phyloP scores from a whole-genome alignment of 169 alveolate genomes.

The Plasmodium chabaudi region DNA sequence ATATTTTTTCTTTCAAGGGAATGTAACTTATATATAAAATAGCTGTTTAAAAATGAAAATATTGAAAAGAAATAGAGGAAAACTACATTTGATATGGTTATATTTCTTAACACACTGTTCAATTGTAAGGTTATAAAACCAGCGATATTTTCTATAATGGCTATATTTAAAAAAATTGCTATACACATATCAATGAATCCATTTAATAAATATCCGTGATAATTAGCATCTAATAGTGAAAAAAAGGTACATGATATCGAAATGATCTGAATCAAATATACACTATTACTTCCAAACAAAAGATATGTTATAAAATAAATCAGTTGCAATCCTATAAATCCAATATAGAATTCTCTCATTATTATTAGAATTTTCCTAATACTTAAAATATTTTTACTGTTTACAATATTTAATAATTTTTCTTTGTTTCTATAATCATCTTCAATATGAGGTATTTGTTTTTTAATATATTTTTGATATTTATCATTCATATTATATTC shows the following conservation, averaged over 20 bases:
- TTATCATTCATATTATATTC: slow-evolving; percentile 60
- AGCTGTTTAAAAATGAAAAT: slow-evolving; percentile 53
- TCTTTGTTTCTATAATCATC: slow-evolving; percentile 38
- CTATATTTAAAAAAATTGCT: slow-evolving; percentile 66
- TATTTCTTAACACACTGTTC: slow-evolving; percentile 53
- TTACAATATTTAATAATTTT: slow-evolving; percentile 46
- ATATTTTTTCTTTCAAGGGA: slow-evolving; percentile 62
- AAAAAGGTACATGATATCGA: slow-evolving; percentile 69
- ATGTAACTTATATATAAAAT: slow-evolving; percentile 60
- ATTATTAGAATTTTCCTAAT: slow-evolving; percentile 53
- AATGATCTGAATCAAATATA: slow-evolving; percentile 58
- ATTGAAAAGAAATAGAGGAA: slow-evolving; percentile 62
- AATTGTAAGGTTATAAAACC: slow-evolving; percentile 66
- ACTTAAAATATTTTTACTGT: slow-evolving; percentile 64
- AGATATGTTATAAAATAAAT: slow-evolving; percentile 72
- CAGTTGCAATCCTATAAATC: slow-evolving; percentile 74
- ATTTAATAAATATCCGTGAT: slow-evolving; percentile 71
- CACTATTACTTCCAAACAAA: slow-evolving; percentile 62
- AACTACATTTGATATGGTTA: slow-evolving; percentile 64
- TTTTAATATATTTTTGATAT: slow-evolving; percentile 33
- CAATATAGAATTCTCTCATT: slow-evolving; percentile 72
- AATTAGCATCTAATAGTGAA: slow-evolving; percentile 71
- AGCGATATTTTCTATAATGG: slow-evolving; percentile 47
- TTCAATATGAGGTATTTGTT: slow-evolving; percentile 15
- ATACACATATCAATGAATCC: slow-evolving; percentile 67